These are phyloP conservation scores for Cenchrus fungigraminus DNA, from an alignment of 176 grass and related monocot species.

Conservation along the genomic window DNA sequence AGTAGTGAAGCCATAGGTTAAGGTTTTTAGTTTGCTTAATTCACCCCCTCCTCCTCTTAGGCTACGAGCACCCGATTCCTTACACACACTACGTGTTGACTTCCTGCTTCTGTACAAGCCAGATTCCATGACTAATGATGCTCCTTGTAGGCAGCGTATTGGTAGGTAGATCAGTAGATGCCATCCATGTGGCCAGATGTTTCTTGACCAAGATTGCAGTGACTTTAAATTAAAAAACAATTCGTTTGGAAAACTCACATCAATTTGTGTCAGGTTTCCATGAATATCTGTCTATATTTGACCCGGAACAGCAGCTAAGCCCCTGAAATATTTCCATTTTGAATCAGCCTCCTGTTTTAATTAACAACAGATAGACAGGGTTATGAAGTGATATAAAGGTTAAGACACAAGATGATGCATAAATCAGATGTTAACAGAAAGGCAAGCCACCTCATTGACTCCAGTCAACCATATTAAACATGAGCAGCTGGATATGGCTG, in stretches of 20 bases:
- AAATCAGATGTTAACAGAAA: background rate
- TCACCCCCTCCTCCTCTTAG: too few species aligned
- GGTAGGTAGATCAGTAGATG: too few species aligned
- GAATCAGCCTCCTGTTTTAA: background rate
- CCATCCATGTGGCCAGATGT: background rate
- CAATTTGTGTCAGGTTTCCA: background rate
- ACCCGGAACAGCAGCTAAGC: background rate
- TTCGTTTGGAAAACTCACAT: background rate
- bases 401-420: background rate
- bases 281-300: slow-evolving; percentile 4
- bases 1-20: too few species aligned
- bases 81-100: too few species aligned
- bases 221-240: background rate
- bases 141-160: background rate
- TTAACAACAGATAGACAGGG: background rate
- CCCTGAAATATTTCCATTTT: background rate
- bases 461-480: too few species aligned
- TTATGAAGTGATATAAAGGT: background rate
- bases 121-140: background rate
- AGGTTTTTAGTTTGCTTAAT: too few species aligned
- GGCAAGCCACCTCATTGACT: too few species aligned
- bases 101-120: too few species aligned
- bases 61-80: too few species aligned
- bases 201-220: background rate
- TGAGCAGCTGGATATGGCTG: background rate